Percentiles rank a stretch among this genome's conserved stretches.
phyloP scores from a whole-genome alignment of 495 filamentous ascomycete species.

The Tuber borchii region DNA sequence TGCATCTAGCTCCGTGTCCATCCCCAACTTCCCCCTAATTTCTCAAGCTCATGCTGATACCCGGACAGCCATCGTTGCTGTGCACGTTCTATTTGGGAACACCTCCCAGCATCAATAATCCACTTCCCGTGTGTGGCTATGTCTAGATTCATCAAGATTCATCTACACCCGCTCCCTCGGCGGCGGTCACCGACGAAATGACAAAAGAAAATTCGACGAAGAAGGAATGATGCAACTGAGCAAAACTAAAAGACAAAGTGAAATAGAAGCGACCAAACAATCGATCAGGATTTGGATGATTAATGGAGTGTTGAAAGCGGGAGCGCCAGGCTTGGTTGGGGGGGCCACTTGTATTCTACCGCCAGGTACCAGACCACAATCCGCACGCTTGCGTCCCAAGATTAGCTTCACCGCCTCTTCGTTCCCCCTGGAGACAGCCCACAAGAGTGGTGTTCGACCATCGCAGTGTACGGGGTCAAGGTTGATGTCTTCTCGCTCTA shows the following conservation, averaged over 20 bases:
- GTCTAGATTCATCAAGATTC: neutral
- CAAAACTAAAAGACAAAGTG: neutral
- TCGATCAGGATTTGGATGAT: neutral
- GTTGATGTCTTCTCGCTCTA: neutral
- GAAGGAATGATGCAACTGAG: neutral
- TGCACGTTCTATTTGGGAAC: neutral
- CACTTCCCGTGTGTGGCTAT: neutral
- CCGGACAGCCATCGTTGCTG: neutral
- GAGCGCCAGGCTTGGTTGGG: neutral
- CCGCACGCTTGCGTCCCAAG: neutral
- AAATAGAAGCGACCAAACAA: neutral
- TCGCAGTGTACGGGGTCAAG: neutral
- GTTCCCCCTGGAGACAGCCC: neutral
- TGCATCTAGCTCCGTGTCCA: too few relatives aligned
- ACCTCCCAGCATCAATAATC: neutral
- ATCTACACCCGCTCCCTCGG: neutral
- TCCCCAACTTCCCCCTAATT: too few relatives aligned
- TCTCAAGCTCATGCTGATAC: too few relatives aligned
- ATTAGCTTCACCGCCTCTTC: neutral
- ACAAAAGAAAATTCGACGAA: neutral
- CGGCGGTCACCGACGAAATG: neutral
- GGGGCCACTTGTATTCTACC: neutral
- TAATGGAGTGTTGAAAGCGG: neutral
- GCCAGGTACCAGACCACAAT: neutral
- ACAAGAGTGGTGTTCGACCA: neutral